A percentile compares a stretch with the other conserved stretches of the same genome.
phyloP scores from a whole-genome alignment of 495 filamentous ascomycete species.

The Cladorrhinum samala region DNA sequence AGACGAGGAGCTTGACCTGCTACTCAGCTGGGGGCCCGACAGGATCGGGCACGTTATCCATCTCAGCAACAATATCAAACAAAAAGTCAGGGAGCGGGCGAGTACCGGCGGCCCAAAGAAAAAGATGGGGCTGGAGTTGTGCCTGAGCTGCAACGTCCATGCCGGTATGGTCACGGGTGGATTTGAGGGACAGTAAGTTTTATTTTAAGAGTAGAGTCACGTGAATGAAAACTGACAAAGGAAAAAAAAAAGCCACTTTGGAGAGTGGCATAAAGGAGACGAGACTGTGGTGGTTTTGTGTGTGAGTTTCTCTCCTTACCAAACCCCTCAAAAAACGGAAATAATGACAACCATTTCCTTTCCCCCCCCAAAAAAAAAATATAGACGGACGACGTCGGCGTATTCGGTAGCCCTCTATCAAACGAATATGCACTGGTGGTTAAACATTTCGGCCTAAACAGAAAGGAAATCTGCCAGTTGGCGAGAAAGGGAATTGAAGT shows the following conservation, averaged over 20 bases:
- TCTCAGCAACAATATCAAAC: constrained; percentile 51
- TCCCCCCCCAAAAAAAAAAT: background rate
- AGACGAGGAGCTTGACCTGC: constrained; percentile 50
- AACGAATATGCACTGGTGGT: constrained; percentile 73
- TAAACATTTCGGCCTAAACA: constrained; percentile 58
- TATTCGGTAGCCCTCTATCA: constrained; percentile 73
- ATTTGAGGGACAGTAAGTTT: constrained; percentile 54
- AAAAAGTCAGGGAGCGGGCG: constrained; percentile 51
- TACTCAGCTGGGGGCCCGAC: constrained; percentile 62
- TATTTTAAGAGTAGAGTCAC: constrained; percentile 4
- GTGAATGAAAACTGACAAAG: background rate
- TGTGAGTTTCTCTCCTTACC: constrained; percentile 18
- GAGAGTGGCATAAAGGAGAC: constrained; percentile 33
- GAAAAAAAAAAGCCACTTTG: constrained; percentile 22
- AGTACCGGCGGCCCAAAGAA: too few relatives aligned
- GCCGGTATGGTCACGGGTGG: constrained; percentile 64
- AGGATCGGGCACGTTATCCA: constrained; percentile 77
- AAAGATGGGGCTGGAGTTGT: constrained; percentile 63
- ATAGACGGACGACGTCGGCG: constrained; percentile 85
- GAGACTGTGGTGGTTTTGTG: constrained; percentile 32
- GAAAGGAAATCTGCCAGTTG: constrained; percentile 50
- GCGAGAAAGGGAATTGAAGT: constrained; percentile 50
- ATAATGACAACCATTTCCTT: constrained; percentile 3
- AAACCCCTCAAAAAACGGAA: background rate
- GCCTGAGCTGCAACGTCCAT: constrained; percentile 75